Evolutionary conservation across 768 basidiomycete genomes (phyloP), one percentile per base, ranked within the genome.

Genomic region (Suillus hirtellus): DNA sequence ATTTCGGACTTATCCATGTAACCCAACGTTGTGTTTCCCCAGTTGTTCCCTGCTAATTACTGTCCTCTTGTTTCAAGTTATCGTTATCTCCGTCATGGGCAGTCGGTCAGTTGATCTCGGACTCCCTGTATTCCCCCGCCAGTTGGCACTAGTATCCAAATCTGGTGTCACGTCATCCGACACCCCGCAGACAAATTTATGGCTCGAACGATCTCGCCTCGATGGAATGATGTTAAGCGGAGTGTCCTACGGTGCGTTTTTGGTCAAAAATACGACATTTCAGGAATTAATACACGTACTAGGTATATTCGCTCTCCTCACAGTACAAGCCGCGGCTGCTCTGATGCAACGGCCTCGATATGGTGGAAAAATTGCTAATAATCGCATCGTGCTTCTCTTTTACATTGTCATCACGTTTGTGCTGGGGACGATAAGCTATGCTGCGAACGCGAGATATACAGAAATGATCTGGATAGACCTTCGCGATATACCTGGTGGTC

Each of bases 401-500:
- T 75, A 73, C 19, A 60, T 73, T n/a, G 56, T 52, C 42, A 59
- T 69, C 47, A 74, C 72, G 38, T 76, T 76, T 35, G 11, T 49
- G 15, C 60, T 76, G 27, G 77, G 66, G 4, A 76, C 71, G 3
- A 50, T 78, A 12, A 66, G 66, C 9, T 68, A 75, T 8, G 75
- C 68, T 8, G 68, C 55, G 1, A 71, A 76, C 27, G 65, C 68
- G 0, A 71, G 66, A 47, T 76, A 69, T 60, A 77, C 67, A 35
- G 62, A 72, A 64, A 68, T 75, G 75, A 71, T 75, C 21, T 79
- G 65, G 67, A 73, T 76, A 31, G 74, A 77, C 50, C n/a, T 75
- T 40, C 75, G 76, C 17, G 64, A 63, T 19, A 27, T 46, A 15
- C 54, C 61, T 19, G 63, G 61, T 19, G 63, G 61, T 31, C 59